Conservation (phyloP, 2,329 filamentous ascomycete species). For the Exophiala bonariae region DNA sequence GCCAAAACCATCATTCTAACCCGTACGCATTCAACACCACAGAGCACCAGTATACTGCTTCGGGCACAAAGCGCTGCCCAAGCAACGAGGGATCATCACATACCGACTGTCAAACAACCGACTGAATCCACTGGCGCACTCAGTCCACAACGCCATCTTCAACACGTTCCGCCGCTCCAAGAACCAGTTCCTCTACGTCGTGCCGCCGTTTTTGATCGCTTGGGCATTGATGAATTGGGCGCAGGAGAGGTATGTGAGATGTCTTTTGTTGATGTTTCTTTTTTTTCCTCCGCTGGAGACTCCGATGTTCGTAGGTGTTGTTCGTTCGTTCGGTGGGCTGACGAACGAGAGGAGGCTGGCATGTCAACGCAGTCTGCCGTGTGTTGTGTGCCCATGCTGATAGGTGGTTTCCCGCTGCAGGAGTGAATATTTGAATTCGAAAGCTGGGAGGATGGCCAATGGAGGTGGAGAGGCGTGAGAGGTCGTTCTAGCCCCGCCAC, state of each 20-base stretch:
- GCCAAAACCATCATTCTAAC: too few species aligned
- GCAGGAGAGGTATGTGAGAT: constrained; percentile 80
- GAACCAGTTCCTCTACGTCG: constrained; percentile 83
- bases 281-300: constrained; percentile 2
- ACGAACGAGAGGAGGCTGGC: too few species aligned
- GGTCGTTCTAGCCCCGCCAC: too few species aligned
- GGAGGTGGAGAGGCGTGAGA: neutral
- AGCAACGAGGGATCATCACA: constrained; percentile 61
- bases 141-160: constrained; percentile 81
- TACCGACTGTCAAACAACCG: constrained; percentile 84
- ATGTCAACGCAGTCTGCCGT: too few species aligned
- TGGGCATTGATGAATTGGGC: constrained; percentile 91
- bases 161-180: constrained; percentile 88
- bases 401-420: constrained; percentile 28
- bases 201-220: constrained; percentile 72
- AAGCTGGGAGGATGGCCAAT: constrained; percentile 35
- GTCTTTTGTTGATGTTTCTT: neutral
- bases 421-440: constrained; percentile 51
- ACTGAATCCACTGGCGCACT: constrained; percentile 80
- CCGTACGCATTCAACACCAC: too few species aligned
- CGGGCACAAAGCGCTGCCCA: constrained; percentile 32
- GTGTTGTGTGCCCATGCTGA: too few species aligned
- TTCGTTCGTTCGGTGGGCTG: too few species aligned
- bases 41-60: constrained; percentile 19
- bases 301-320: too few species aligned